phyloP scores from a whole-genome alignment of 2,329 filamentous ascomycete genomes.

The Calonectria pauciramosa region DNA sequence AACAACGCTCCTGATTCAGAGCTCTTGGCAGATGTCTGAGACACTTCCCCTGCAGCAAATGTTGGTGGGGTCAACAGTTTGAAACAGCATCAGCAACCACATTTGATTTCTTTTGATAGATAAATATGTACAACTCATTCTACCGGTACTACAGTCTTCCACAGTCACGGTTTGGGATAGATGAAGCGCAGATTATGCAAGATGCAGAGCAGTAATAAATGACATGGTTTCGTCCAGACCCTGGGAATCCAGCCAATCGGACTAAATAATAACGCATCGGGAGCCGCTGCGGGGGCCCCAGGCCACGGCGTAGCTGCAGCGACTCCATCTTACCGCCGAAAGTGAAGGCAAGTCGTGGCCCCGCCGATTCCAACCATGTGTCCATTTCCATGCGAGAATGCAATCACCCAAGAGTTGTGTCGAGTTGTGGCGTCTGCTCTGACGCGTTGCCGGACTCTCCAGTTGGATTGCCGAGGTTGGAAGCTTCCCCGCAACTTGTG shows the following conservation, averaged over 20 bases:
- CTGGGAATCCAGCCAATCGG: not conserved
- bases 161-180: not conserved
- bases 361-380: not conserved
- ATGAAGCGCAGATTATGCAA: not conserved
- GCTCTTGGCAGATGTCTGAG: not conserved
- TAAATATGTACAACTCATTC: not conserved
- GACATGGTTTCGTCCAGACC: not conserved
- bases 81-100: not conserved
- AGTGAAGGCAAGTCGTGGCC: not conserved
- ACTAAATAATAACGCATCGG: not conserved
- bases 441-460: not conserved
- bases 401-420: not conserved
- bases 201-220: not conserved
- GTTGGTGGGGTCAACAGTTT: not conserved
- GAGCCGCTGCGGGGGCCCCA: not conserved
- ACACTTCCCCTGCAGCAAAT: not conserved
- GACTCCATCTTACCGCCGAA: not conserved
- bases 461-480: not conserved
- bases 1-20: not conserved
- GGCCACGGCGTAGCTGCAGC: not conserved
- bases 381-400: not conserved
- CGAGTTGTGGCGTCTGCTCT: not conserved
- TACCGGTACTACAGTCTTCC: not conserved
- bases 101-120: not conserved
- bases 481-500: not conserved